Percentiles rank a stretch among this genome's conserved stretches.
These are phyloP conservation scores for Microcera coccophila DNA, from an alignment of 2,329 filamentous ascomycete species.

Conservation along the genomic window DNA sequence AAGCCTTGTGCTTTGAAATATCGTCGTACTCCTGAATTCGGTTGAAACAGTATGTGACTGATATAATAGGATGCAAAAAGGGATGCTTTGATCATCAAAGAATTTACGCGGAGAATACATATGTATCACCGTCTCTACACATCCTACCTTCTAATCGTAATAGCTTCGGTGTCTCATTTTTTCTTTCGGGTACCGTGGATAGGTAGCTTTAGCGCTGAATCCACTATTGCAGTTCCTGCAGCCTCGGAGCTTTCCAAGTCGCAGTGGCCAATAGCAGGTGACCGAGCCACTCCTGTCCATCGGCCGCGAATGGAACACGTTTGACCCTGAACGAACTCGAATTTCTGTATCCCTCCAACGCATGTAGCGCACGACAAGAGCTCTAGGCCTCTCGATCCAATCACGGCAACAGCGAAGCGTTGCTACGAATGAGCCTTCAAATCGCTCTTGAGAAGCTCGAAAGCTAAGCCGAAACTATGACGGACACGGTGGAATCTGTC, in stretches of 20 bases:
- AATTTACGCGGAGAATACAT: no score
- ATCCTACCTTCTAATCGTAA: no score
- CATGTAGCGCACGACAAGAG: not conserved
- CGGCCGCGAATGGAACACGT: conserved; percentile 25
- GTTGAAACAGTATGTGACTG: no score
- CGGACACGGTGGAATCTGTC: conserved; percentile 31
- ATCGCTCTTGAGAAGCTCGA: not conserved
- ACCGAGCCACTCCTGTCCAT: conserved; percentile 16
- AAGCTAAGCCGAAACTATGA: conserved; percentile 24
- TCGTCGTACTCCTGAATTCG: no score
- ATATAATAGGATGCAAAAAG: no score
- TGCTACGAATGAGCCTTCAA: not conserved
- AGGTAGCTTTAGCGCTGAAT: conserved; percentile 19
- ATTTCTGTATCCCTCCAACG: not conserved
- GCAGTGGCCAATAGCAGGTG: conserved; percentile 17
- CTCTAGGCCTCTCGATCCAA: not conserved
- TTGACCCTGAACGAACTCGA: conserved; percentile 2
- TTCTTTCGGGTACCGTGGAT: no score
- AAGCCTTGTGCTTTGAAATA: no score
- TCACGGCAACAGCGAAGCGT: not conserved
- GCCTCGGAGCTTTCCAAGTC: conserved; percentile 11
- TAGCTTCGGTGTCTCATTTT: no score
- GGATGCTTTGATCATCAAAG: no score
- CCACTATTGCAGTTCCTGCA: conserved; percentile 8
- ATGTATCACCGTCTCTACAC: no score